phyloP scores from a whole-genome alignment of 1,139 yeast genomes.

The Geotrichum armillariae region DNA sequence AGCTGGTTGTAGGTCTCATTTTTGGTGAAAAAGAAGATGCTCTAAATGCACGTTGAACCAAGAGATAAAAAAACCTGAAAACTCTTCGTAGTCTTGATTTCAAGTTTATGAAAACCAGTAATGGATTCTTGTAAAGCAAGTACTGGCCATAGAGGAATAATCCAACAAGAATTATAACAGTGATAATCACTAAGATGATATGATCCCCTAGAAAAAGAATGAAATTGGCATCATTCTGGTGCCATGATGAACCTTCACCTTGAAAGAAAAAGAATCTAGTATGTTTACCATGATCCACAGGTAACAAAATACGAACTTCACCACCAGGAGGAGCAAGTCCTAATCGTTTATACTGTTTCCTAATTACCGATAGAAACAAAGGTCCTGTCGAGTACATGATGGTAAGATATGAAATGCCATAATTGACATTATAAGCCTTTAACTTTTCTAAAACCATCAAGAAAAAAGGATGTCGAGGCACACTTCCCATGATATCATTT shows the following conservation, averaged over 20 bases:
- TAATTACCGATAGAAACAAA: slow-evolving; percentile 74
- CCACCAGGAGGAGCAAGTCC: slow-evolving; percentile 23
- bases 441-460: slow-evolving; percentile 64
- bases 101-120: neutral
- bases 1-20: too few species aligned
- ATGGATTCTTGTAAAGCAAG: slow-evolving; percentile 46
- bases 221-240: slow-evolving; percentile 75
- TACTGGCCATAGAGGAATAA: slow-evolving; percentile 61
- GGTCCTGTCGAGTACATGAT: slow-evolving; percentile 96
- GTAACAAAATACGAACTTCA: slow-evolving; percentile 58
- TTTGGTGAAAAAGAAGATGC: too few species aligned
- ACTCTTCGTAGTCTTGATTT: too few species aligned
- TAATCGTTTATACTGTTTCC: slow-evolving; percentile 75
- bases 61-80: too few species aligned
- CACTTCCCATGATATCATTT: slow-evolving; percentile 89
- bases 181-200: slow-evolving; percentile 63
- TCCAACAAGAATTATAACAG: slow-evolving; percentile 62
- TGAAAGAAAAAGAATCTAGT: slow-evolving; percentile 57
- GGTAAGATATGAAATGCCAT: slow-evolving; percentile 72
- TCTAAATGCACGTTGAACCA: too few species aligned
- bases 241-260: slow-evolving; percentile 86
- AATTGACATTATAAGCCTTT: slow-evolving; percentile 47
- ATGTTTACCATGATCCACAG: slow-evolving; percentile 51
- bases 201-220: slow-evolving; percentile 71
- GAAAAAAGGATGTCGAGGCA: slow-evolving; percentile 86